Conservation (phyloP, 306 rosid genomes). For the Oemleria cerasiformis region DNA sequence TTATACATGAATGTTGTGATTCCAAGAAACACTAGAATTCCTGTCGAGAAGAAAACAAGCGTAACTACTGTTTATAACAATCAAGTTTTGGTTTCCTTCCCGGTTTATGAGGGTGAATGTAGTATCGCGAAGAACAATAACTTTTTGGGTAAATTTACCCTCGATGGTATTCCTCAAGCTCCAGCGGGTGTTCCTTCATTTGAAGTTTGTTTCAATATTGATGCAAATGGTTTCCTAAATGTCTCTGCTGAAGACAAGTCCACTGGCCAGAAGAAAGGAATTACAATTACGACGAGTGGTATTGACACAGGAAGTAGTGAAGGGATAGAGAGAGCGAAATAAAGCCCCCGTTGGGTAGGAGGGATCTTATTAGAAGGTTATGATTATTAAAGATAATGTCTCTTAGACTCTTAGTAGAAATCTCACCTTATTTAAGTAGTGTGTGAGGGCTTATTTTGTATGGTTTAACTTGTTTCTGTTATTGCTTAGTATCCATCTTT, state of each 20-base stretch:
- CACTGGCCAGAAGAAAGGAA: neutral
- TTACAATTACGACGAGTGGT: neutral
- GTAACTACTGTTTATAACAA: neutral
- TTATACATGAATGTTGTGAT: neutral
- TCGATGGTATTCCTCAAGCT: neutral
- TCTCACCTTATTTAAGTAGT: too few relatives aligned
- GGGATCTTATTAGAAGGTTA: neutral
- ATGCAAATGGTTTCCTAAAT: neutral
- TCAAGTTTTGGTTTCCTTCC: fast-evolving
- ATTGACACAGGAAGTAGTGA: neutral
- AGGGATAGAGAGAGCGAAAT: neutral
- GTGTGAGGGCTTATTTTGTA: too few relatives aligned
- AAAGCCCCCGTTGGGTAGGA: neutral
- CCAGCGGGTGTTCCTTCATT: neutral
- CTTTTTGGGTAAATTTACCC: neutral
- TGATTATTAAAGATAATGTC: too few relatives aligned
- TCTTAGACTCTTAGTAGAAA: too few relatives aligned
- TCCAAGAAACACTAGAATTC: neutral
- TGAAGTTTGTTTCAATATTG: neutral
- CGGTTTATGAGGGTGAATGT: neutral
- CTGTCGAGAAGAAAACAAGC: neutral
- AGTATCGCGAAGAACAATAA: neutral
- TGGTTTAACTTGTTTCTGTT: too few relatives aligned
- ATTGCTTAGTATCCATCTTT: too few relatives aligned
- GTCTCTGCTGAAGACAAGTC: neutral